A percentile compares a stretch with the other conserved stretches of the same genome.
Conservation (phyloP, 768 basidiomycete species). For the Russula olivacea region DNA sequence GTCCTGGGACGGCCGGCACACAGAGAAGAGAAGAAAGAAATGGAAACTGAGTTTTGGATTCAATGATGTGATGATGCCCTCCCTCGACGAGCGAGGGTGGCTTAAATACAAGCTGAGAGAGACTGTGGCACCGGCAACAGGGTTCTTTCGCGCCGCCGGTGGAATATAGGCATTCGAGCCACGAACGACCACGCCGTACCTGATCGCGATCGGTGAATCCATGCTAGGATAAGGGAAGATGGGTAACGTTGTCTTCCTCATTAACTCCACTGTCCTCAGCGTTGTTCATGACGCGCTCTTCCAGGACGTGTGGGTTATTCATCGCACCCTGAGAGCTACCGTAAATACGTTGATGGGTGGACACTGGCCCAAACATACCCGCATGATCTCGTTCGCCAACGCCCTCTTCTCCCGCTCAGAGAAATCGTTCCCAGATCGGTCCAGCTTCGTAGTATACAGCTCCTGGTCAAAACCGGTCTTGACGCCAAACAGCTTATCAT, state of each 20-base stretch:
- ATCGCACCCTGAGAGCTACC: conserved; percentile 43
- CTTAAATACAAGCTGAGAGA: too few relatives aligned
- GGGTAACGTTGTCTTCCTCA: conserved; percentile 76
- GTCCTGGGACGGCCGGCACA: too few relatives aligned
- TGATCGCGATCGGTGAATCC: conserved; percentile 35
- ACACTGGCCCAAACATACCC: conserved; percentile 44
- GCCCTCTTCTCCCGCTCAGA: conserved; percentile 87
- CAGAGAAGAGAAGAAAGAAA: too few relatives aligned
- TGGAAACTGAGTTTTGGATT: too few relatives aligned
- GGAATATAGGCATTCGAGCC: conserved; percentile 89
- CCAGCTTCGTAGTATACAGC: conserved; percentile 88
- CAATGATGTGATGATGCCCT: too few relatives aligned
- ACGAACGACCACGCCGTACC: conserved; percentile 90
- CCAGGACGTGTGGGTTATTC: conserved; percentile 80
- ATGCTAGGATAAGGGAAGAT: conserved; percentile 17
- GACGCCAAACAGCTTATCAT: conserved; percentile 90
- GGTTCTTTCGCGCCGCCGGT: conserved; percentile 71
- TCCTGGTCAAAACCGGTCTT: conserved; percentile 91
- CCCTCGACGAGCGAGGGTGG: too few relatives aligned
- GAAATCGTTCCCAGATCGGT: conserved; percentile 77
- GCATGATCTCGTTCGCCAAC: conserved; percentile 87
- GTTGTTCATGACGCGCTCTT: conserved; percentile 64
- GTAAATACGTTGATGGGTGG: conserved; percentile 3
- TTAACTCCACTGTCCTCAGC: conserved; percentile 63
- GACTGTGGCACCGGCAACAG: conserved; percentile 25